Base-by-base conservation (phyloP, 345 rosid species). In the Raphanus sativus region DNA sequence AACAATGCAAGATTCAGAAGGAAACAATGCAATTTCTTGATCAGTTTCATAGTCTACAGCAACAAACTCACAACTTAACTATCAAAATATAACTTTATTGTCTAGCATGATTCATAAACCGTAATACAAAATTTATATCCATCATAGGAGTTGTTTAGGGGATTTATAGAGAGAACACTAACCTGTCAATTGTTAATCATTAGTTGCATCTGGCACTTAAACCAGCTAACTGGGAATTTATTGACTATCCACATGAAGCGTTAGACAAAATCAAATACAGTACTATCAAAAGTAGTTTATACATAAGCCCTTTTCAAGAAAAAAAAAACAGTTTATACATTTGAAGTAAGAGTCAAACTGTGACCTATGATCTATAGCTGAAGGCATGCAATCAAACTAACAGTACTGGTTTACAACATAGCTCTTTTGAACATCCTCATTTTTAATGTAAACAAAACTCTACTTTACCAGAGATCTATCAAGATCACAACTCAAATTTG, bases 311-410 rank as follows among this genome's bases (percentile, higher is more conserved):
- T 34, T 34, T 34, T 34, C 10, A 7, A 34, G n/a, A 1, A 8
- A 34, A 8, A 34, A 34, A 34, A 34, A 34, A 34, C 40, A 34
- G 10, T 34, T 34, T 34, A 34, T 34, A 34, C 40, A 34, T 34
- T 1, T 34, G 12, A 12, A 42, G 11, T 42, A 42, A 42, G 50
- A 42, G 50, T 12, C 50, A 42, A 42, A 3, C n/a, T 42, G 12
- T 42, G 50, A 42, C 48, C 13, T 10, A 40, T 10, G 13, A 40
- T 40, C 99, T 98, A 95, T 34, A 95, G 89, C 86, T 95, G 99
- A 82, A 95, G 98, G 89, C 99, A 95, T 29, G 99, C 99, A 80
- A 91, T 95, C 90, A 95, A 86, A 83, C 89, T 80, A 88, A 92
- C 4, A 95, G 68, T 95, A 92, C 87, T 95, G 98, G 86, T 92